These are phyloP conservation scores for Tarenaya hassleriana DNA, from an alignment of 345 rosid genomes.

Conservation along the genomic window DNA sequence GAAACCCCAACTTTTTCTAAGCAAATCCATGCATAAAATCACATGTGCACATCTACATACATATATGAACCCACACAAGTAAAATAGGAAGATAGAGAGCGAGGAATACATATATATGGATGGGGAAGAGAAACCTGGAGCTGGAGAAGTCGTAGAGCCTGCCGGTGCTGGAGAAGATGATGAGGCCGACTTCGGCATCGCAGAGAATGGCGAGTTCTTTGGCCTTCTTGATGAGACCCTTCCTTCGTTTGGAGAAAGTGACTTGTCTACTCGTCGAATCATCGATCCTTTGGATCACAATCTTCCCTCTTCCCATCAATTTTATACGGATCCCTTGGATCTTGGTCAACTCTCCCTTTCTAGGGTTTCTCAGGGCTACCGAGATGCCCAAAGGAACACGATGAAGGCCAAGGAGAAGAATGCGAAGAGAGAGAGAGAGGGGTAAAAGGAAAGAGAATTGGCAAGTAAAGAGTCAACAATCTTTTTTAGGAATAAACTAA, in stretches of 20 bases:
- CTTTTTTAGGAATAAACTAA: constrained; percentile 35
- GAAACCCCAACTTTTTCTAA: background rate
- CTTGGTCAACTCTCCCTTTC: constrained; percentile 23
- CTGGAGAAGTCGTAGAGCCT: constrained; percentile 36
- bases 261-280: constrained; percentile 39
- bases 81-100: constrained; percentile 3
- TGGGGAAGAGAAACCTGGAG: constrained; percentile 34
- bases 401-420: constrained; percentile 26
- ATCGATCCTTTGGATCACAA: constrained; percentile 40
- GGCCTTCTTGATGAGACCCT: constrained; percentile 37
- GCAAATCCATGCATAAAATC: constrained; percentile 18
- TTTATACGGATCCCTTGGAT: constrained; percentile 15
- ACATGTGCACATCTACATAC: background rate
- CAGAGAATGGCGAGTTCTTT: constrained; percentile 37
- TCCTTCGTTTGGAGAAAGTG: constrained; percentile 40
- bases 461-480: constrained; percentile 37
- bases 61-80: constrained; percentile 7
- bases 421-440: constrained; percentile 22
- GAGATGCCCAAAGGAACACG: constrained; percentile 15
- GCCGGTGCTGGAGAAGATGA: constrained; percentile 35
- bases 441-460: constrained; percentile 21
- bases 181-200: constrained; percentile 35
- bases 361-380: constrained; percentile 33
- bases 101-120: too few relatives aligned
- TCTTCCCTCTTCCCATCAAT: constrained; percentile 38